Evolutionary conservation across 305 asterid species (phyloP), one percentile per base, ranked within the genome.

Genomic region (Fraxinus paxiana): DNA sequence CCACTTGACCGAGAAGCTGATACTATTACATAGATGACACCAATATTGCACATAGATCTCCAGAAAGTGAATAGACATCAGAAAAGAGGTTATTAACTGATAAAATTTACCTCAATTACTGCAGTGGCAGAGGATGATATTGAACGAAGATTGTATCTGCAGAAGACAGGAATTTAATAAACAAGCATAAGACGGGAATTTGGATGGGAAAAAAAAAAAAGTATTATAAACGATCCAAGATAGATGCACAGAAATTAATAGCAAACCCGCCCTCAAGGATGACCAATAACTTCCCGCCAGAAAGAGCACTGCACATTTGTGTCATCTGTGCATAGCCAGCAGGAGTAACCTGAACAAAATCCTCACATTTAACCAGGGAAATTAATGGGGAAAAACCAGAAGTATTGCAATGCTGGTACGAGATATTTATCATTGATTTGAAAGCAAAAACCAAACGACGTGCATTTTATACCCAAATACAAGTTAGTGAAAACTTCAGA

Each of bases 261-360:
- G 91, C 97, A 76, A 63, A 95, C 99, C 98, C 99, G 84, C 98
- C 99, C 93, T 94, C 99, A 73, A 95, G 97, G 83, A 95, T 92
- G 82, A 94, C 98, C 84, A 95, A 92, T 84, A 94, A 86, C 89
- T 94, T 95, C 89, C 99, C 97, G 86, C 90, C 90, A 74, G 97
- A 90, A 31, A 95, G 80, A 54, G 89, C 87, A 88, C 83, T 84
- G 84, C 94, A 85, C 95, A 94, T 94, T 71, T 90, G 89, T 65
- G 98, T 92, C 99, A 95, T 92, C 87, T 86, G 94, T 81, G 97
- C 97, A 91, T 89, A 94, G 83, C 99, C 99, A 79, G 82, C 82
- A 73, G 98, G 99, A 82, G 99, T 90, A 73, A 94, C 92, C 99
- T 95, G 77, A 81, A 84, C 48, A 73, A 38, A 65, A 17, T 69